A percentile compares a stretch with the other conserved stretches of the same genome.
Evolutionary conservation across 202 grass and related monocot genomes (phyloP).

Genomic region (Panicum virgatum): DNA sequence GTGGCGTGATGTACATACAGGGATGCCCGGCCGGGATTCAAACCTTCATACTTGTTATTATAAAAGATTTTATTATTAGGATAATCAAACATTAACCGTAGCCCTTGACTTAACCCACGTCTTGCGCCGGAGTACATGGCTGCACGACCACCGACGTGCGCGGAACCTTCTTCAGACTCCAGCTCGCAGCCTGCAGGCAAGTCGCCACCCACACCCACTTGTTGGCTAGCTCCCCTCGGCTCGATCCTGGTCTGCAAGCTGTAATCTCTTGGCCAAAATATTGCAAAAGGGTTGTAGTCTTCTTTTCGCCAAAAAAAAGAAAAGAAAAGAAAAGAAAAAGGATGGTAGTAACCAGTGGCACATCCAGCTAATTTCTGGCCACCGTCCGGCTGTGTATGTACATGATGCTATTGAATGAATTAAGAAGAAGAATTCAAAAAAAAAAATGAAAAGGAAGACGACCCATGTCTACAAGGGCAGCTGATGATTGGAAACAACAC

Average conservation of each 20-base stretch:
- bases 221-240: background rate
- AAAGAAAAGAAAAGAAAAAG: too few species aligned
- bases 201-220: background rate
- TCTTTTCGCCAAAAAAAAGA: too few species aligned
- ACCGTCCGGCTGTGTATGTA: too few species aligned
- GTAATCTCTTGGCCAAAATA: too few species aligned
- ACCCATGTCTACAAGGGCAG: background rate
- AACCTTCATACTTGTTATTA: background rate
- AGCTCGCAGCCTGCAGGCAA: background rate
- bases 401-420: too few species aligned
- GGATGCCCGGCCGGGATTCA: background rate
- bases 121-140: constrained; percentile 17
- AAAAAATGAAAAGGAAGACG: background rate
- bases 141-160: constrained; percentile 34
- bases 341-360: too few species aligned
- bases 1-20: background rate
- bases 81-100: background rate
- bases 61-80: background rate
- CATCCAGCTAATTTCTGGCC: too few species aligned
- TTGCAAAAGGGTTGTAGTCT: too few species aligned
- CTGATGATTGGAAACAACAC: too few species aligned
- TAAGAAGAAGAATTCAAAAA: background rate
- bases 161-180: background rate
- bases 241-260: too few species aligned
- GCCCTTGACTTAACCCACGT: constrained; percentile 45